A percentile compares a stretch with the other conserved stretches of the same genome.
phyloP scores from a whole-genome alignment of 2,329 filamentous ascomycete genomes.

The Paecilomyces formosus region DNA sequence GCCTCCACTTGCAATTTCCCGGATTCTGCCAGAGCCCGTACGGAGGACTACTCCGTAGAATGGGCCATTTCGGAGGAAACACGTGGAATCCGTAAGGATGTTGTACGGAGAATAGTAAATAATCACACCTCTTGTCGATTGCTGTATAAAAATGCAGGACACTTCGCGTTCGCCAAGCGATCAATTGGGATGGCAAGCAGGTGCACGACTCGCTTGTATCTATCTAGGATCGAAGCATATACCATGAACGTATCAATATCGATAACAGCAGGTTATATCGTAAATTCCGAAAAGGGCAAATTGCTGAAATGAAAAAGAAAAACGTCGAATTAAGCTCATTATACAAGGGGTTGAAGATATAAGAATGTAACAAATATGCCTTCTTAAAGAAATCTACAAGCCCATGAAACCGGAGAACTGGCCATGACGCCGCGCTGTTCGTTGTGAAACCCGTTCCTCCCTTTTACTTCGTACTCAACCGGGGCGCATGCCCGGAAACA shows the following conservation, averaged over 20 bases:
- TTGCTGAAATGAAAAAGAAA: background rate
- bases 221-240: too few species aligned
- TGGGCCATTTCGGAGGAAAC: too few species aligned
- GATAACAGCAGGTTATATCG: background rate
- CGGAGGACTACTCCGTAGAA: too few species aligned
- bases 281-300: background rate
- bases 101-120: too few species aligned
- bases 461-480: background rate
- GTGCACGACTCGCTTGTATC: background rate
- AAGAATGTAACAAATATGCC: background rate
- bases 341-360: background rate
- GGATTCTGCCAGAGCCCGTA: too few species aligned
- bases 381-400: background rate
- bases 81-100: too few species aligned
- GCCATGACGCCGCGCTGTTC: background rate
- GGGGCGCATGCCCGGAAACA: background rate
- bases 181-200: background rate
- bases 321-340: background rate
- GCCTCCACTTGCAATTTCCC: too few species aligned
- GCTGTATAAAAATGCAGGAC: too few species aligned
- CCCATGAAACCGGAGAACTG: background rate
- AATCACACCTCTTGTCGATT: too few species aligned
- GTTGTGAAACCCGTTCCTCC: background rate
- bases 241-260: background rate
- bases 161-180: background rate